A percentile compares a stretch with the other conserved stretches of the same genome.
Evolutionary conservation across 2,329 filamentous ascomycete species (phyloP).

Genomic region (Xylariaceae sp.): DNA sequence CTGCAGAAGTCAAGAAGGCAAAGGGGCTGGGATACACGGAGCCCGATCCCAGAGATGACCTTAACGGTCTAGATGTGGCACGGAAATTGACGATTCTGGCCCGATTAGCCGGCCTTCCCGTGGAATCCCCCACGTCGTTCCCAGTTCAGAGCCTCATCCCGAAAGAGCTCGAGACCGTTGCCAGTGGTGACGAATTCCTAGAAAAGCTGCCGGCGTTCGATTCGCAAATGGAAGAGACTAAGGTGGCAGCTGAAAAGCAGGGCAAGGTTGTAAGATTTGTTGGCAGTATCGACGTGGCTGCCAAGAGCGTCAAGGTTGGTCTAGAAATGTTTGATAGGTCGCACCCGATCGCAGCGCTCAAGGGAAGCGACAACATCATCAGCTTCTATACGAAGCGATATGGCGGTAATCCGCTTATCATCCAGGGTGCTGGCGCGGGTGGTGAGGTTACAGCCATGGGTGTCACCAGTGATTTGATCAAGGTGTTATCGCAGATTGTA

Average conservation of each 20-base stretch:
- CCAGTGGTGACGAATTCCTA: slow-evolving; percentile 81
- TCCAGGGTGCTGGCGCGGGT: slow-evolving; percentile 91
- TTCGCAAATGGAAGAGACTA: slow-evolving; percentile 80
- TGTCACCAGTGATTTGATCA: slow-evolving; percentile 87
- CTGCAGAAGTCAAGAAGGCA: slow-evolving; percentile 83
- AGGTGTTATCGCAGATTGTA: slow-evolving; percentile 70
- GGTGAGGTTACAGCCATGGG: slow-evolving; percentile 98
- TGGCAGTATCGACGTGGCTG: slow-evolving; percentile 82
- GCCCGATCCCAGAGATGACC: slow-evolving; percentile 77
- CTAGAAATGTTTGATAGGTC: slow-evolving; percentile 82
- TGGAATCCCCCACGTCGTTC: slow-evolving; percentile 81
- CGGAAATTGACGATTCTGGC: slow-evolving; percentile 93
- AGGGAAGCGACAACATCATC: slow-evolving; percentile 98
- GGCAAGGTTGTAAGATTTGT: slow-evolving; percentile 94
- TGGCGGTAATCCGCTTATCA: slow-evolving; percentile 81
- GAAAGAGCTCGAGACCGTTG: slow-evolving; percentile 69
- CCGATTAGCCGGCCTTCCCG: slow-evolving; percentile 71
- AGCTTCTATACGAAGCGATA: slow-evolving; percentile 98
- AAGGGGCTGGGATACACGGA: slow-evolving; percentile 91
- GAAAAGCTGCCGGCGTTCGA: slow-evolving; percentile 75
- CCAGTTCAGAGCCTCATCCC: slow-evolving; percentile 93
- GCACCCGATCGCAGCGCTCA: slow-evolving; percentile 87
- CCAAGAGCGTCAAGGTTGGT: slow-evolving; percentile 81
- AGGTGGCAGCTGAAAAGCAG: slow-evolving; percentile 75
- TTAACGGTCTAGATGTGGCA: slow-evolving; percentile 88